Evolutionary conservation across 805 yeast genomes (phyloP), one percentile per base, ranked within the genome.

Genomic region (Wickerhamiella galacta): DNA sequence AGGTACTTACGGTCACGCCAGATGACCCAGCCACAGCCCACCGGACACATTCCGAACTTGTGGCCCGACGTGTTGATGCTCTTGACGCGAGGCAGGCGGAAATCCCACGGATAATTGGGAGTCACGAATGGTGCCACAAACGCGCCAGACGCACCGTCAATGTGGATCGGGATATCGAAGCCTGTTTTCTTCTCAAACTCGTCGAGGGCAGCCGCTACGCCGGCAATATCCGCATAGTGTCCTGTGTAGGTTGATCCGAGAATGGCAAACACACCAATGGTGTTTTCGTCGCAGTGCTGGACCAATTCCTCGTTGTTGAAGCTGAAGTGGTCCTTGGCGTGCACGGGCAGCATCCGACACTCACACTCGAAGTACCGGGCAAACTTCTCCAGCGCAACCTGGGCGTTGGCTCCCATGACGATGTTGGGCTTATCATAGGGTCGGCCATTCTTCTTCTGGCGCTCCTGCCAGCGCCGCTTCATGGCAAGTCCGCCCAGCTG

Each of bases 281-380:
- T 83, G 60, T 85, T 82, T 52, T 85, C 95, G 54, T 83, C 95
- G 25, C 79, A 61, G 38, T 68, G 58, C 34, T 71, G 72, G 49
- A 64, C 64, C 48, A 85, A 63, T 43, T 68, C 61, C 22, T 63
- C 47, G 19, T 66, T 53, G 49, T 79, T 85, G 46, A 83, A 61
- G 38, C 74, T 61, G 54, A 75, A 78, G 43, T 72, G 70, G 29
- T 72, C 61, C 29, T 66, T 63, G 32, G 60, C 64, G 16, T 64
- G 61, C 19, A 81, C 81, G 10, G 76, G 74, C 38, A 85, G 65
- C 41, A 80, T 54, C 45, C 93, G 65, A 40, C 78, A 68, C 51
- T 83, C 94, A 30, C 83, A 95, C 46, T 83, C 95, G 56, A 83
- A 85, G 58, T 83, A 83, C 32, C 93, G 64, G 11, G 95, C 94